Evolutionary conservation across 768 basidiomycete genomes (phyloP), one percentile per base, ranked within the genome.

Genomic region (Lactarius evosmus): DNA sequence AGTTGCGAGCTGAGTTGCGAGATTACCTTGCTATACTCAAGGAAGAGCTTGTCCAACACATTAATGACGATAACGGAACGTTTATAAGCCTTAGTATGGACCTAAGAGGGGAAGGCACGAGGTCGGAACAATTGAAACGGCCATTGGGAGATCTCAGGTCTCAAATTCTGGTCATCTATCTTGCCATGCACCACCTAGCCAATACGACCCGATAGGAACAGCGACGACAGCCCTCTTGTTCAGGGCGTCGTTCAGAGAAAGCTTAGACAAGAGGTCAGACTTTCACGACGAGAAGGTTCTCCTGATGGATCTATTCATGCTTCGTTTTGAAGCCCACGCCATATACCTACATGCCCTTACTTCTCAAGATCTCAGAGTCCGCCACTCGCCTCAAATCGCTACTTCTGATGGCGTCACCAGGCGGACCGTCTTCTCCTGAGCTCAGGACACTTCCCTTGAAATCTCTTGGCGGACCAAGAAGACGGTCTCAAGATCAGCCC

Each of bases 61-160:
- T 99, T 73, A 98, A 99, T 75, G 89, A 94, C 69, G 96, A 98
- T 76, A 98, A 98, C 71, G 95, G 94, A 74, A 94, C 95, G 16
- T 98, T 98, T 73, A 96, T 98, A 70, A 93, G 91, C 69, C 79
- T 99, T 33, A 95, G 96, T 67, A 95, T 95, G 3, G 95, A 98
- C 69, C 74, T 98, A 67, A 83, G 87, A 67, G 93, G 89, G 51
- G 95, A 97, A 75, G 89, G 91, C 3, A 78, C 80, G 41, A 80
- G 93, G 67, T 73, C 95, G 69, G 80, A 82, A 62, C 78, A 82
- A 62, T 72, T 98, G 62, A 85, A 86, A 68, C 74, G 74, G 27
- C 95, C 96, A 0, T 73, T 98, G 56, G 75, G 71, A 8, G 79
- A 77, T 22, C 73, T 98, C 25, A 85, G 83, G 67, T 70, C 72